A percentile compares a stretch with the other conserved stretches of the same genome.
Conservation (phyloP, 257 asterid species). For the Jacaranda copaia region DNA sequence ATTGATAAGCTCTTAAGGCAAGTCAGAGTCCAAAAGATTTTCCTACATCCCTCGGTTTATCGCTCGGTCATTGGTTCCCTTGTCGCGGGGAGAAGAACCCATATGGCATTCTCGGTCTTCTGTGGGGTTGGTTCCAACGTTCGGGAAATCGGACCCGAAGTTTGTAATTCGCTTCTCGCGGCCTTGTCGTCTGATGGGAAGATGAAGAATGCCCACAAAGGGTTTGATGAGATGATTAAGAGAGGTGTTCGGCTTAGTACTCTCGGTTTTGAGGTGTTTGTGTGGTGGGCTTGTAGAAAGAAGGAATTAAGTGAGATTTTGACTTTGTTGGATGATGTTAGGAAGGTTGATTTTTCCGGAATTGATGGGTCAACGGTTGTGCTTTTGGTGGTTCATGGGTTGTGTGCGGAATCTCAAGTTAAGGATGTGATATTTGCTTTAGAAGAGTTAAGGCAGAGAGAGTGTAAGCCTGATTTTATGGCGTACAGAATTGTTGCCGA, state of each 20-base stretch:
- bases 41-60: constrained; percentile 55
- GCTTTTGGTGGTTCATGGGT: constrained; percentile 70
- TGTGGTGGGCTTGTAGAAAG: constrained; percentile 68
- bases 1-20: constrained; percentile 69
- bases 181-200: constrained; percentile 70
- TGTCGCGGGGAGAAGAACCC: constrained; percentile 59
- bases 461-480: constrained; percentile 89
- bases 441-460: constrained; percentile 77
- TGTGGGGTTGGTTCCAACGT: constrained; percentile 38
- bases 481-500: constrained; percentile 90
- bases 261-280: constrained; percentile 81
- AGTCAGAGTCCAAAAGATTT: constrained; percentile 53
- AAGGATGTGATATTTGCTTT: constrained; percentile 59
- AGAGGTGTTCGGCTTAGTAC: constrained; percentile 61
- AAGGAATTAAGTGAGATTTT: constrained; percentile 54
- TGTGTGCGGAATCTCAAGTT: constrained; percentile 52
- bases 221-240: constrained; percentile 75
- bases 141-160: constrained; percentile 56
- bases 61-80: constrained; percentile 57
- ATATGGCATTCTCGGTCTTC: constrained; percentile 65
- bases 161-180: constrained; percentile 84
- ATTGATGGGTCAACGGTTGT: constrained; percentile 73
- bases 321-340: constrained; percentile 60
- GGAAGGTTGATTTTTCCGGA: constrained; percentile 52
- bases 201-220: constrained; percentile 48